Conservation (phyloP, 176 grass and related monocot species). For the Triticum dicoccoides region DNA sequence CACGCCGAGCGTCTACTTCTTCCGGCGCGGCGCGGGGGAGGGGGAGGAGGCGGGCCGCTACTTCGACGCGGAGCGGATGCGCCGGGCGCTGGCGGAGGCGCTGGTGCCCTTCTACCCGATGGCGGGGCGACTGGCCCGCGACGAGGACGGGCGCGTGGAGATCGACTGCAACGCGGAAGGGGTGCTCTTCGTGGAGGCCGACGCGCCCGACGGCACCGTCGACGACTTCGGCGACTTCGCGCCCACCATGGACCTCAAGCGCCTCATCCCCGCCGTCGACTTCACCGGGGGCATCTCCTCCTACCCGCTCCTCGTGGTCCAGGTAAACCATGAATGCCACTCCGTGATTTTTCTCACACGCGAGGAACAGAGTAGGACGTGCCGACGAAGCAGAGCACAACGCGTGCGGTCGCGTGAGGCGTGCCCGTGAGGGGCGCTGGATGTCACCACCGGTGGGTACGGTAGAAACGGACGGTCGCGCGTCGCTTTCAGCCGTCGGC, state of each 20-base stretch:
- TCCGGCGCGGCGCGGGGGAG: constrained; percentile 23
- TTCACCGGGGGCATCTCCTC: constrained; percentile 81
- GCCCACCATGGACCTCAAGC: constrained; percentile 86
- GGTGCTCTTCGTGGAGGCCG: constrained; percentile 88
- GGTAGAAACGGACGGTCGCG: not conserved
- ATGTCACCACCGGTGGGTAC: not conserved
- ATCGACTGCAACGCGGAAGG: constrained; percentile 79
- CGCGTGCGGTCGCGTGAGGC: not conserved
- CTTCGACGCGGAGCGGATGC: constrained; percentile 68
- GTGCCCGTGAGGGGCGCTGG: too few species aligned
- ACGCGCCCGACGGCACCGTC: constrained; percentile 51
- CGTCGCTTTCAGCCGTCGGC: not conserved
- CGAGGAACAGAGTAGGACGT: not conserved
- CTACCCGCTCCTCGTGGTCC: constrained; percentile 78
- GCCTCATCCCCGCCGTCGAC: constrained; percentile 72
- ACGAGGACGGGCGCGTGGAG: constrained; percentile 83
- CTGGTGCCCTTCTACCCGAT: constrained; percentile 92
- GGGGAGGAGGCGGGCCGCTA: not conserved
- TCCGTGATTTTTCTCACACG: not conserved
- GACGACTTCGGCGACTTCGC: constrained; percentile 91
- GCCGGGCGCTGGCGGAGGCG: constrained; percentile 57
- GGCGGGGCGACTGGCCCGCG: constrained; percentile 70
- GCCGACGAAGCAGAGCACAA: not conserved
- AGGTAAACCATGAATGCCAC: constrained; percentile 45
- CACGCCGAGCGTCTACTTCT: constrained; percentile 92